Conservation (phyloP, 1,139 yeast species). For the Suhomyces maxii region DNA sequence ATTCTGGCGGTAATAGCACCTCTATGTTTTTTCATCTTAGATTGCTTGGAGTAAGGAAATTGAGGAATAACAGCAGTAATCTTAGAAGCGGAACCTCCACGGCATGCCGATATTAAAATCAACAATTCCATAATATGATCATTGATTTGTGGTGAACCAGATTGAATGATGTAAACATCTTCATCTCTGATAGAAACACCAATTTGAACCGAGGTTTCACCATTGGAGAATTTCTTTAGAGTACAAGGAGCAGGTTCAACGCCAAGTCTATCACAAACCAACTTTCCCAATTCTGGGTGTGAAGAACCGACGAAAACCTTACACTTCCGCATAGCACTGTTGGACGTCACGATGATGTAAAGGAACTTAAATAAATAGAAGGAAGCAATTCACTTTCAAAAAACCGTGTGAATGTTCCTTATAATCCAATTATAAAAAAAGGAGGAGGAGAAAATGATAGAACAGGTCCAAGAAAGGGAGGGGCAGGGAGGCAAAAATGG, state of each 20-base stretch:
- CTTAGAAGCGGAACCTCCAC: constrained; percentile 96
- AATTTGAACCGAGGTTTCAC: constrained; percentile 95
- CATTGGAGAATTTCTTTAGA: constrained; percentile 87
- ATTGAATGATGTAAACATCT: constrained; percentile 93
- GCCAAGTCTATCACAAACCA: constrained; percentile 88
- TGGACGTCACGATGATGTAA: not conserved
- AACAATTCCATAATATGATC: constrained; percentile 96
- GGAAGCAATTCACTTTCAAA: no score
- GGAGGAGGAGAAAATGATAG: no score
- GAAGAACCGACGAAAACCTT: constrained; percentile 95
- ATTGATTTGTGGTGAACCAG: constrained; percentile 85
- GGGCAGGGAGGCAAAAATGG: no score
- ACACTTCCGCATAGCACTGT: constrained; percentile 78
- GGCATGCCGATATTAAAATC: constrained; percentile 90
- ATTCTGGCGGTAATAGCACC: constrained; percentile 99
- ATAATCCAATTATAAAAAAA: no score
- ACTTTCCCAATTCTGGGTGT: constrained; percentile 88
- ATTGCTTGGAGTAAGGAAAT: constrained; percentile 95
- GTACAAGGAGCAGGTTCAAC: constrained; percentile 96
- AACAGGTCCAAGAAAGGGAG: no score
- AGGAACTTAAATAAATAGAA: no score
- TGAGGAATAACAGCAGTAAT: constrained; percentile 97
- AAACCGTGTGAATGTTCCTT: no score
- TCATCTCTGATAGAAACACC: constrained; percentile 95
- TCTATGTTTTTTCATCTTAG: constrained; percentile 96